phyloP scores from a whole-genome alignment of 352 stramenopile species.

The Elongisporangium prolatum region DNA sequence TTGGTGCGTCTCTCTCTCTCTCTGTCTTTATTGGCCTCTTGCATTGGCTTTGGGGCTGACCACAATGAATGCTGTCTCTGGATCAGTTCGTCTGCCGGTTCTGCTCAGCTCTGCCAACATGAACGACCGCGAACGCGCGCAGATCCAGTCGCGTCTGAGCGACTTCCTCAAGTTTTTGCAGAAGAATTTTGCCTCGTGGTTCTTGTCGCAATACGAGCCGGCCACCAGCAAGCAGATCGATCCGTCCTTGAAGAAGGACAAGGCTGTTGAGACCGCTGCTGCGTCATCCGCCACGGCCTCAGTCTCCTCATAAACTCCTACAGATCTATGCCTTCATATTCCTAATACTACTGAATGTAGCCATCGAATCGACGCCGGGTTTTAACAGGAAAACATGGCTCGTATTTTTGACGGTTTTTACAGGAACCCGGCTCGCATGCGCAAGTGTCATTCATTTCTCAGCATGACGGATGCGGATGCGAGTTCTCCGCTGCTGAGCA shows the following conservation, averaged over 20 bases:
- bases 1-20: constrained; percentile 47
- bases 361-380: background rate
- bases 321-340: background rate
- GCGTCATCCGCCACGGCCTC: background rate
- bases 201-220: constrained; percentile 62
- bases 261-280: background rate
- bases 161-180: constrained; percentile 84
- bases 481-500: background rate
- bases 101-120: constrained; percentile 60
- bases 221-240: constrained; percentile 54
- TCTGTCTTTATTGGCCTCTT: no score
- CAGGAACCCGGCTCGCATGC: background rate
- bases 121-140: constrained; percentile 43
- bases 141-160: constrained; percentile 71
- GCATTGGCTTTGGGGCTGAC: no score
- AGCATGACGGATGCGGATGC: background rate
- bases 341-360: no score
- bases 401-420: background rate
- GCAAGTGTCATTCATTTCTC: no score
- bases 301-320: background rate
- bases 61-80: constrained; percentile 2
- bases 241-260: background rate
- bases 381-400: background rate
- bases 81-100: constrained; percentile 78
- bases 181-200: constrained; percentile 67